Conservation (phyloP, 495 filamentous ascomycete genomes). For the Tuber brumale region DNA sequence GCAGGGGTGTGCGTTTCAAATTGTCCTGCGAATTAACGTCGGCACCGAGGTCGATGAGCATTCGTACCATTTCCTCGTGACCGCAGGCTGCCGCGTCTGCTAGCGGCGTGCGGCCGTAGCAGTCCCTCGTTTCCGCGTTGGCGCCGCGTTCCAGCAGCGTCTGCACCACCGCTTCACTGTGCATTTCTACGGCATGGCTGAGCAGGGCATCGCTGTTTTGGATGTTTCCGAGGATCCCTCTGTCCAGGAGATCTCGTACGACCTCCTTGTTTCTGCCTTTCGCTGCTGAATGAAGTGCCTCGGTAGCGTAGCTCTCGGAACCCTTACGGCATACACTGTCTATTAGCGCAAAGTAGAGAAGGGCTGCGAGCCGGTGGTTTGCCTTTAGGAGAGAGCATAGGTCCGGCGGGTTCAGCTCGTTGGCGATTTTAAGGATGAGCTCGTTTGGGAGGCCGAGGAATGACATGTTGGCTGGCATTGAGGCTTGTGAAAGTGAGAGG, state of each 20-base stretch:
- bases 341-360: neutral
- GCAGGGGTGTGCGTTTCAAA: neutral
- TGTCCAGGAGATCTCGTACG: neutral
- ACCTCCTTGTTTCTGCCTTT: neutral
- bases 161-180: neutral
- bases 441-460: neutral
- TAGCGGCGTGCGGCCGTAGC: neutral
- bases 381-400: neutral
- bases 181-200: neutral
- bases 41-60: neutral
- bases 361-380: neutral
- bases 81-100: neutral
- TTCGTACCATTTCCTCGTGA: neutral
- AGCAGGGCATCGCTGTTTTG: neutral
- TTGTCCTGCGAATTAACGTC: neutral
- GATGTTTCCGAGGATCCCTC: neutral
- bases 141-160: neutral
- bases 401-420: neutral
- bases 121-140: neutral
- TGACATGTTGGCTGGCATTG: neutral
- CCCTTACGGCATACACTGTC: neutral
- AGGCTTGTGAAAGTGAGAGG: neutral
- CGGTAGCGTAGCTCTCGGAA: neutral
- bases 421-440: neutral
- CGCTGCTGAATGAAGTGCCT: neutral